These are phyloP conservation scores for Pistacia vera DNA, from an alignment of 345 rosid species.

Conservation along the genomic window DNA sequence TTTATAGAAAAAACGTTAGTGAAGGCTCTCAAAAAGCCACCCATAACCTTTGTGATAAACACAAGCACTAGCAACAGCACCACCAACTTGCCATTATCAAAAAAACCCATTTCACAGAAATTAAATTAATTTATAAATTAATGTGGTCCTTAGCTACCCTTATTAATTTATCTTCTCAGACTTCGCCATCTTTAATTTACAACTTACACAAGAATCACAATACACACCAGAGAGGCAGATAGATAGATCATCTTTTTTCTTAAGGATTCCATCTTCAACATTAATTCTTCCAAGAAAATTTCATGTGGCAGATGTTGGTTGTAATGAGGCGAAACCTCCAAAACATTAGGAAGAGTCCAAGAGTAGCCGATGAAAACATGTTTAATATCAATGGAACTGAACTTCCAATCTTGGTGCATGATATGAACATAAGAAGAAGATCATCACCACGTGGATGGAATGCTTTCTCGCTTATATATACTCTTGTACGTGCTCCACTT, in stretches of 20 bases:
- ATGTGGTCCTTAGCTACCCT: background rate
- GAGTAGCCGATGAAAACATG: slow-evolving; percentile 79
- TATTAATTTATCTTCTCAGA: background rate
- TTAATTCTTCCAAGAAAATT: no score
- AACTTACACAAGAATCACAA: background rate
- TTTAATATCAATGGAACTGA: slow-evolving; percentile 29
- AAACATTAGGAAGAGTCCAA: slow-evolving; percentile 58
- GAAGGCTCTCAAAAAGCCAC: slow-evolving; percentile 32
- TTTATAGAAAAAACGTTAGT: background rate
- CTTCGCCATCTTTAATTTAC: background rate
- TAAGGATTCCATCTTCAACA: background rate
- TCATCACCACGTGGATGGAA: slow-evolving; percentile 20
- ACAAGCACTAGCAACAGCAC: slow-evolving; percentile 46
- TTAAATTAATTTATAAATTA: no score
- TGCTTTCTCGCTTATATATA: slow-evolving; percentile 40
- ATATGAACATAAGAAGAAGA: slow-evolving; percentile 12
- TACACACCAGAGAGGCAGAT: background rate
- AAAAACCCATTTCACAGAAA: slow-evolving; percentile 5
- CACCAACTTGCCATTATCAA: slow-evolving; percentile 39
- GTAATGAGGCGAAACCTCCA: slow-evolving; percentile 46
- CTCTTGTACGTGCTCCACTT: slow-evolving; percentile 50
- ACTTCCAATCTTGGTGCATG: slow-evolving; percentile 18
- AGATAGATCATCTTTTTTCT: background rate
- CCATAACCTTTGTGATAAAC: slow-evolving; percentile 30
- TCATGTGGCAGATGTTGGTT: slow-evolving; percentile 47